phyloP scores from a whole-genome alignment of 1,284 basidiomycete species.

The Marasmius sp. region DNA sequence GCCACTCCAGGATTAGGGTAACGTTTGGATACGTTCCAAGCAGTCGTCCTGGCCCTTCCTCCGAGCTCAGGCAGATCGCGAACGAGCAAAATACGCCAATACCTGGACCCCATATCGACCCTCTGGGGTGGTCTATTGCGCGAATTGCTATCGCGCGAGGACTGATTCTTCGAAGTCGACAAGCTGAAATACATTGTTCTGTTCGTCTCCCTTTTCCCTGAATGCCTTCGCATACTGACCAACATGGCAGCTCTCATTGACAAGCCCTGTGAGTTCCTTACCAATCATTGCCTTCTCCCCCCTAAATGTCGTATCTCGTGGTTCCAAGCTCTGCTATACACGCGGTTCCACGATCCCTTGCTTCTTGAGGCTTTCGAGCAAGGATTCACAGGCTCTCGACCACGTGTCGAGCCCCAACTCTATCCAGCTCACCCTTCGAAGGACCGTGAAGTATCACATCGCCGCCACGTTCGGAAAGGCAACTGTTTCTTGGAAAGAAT shows the following conservation, averaged over 20 bases:
- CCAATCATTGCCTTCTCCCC: not conserved
- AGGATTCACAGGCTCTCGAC: slow-evolving; percentile 40
- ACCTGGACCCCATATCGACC: slow-evolving; percentile 42
- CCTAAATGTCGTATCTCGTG: not conserved
- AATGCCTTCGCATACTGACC: slow-evolving; percentile 1
- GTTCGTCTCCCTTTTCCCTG: slow-evolving; percentile 27
- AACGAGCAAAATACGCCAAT: slow-evolving; percentile 43
- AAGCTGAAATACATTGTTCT: slow-evolving; percentile 41
- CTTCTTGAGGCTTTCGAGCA: slow-evolving; percentile 38
- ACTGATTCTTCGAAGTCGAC: slow-evolving; percentile 36
- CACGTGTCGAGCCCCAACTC: slow-evolving; percentile 40
- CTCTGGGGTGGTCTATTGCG: slow-evolving; percentile 46
- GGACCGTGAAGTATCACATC: slow-evolving; percentile 44
- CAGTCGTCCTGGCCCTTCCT: slow-evolving; percentile 41
- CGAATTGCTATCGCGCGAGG: slow-evolving; percentile 39
- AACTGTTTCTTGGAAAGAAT: slow-evolving; percentile 39
- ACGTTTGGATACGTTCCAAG: slow-evolving; percentile 50
- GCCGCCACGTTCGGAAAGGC: slow-evolving; percentile 29
- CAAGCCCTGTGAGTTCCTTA: slow-evolving; percentile 38
- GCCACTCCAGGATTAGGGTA: slow-evolving; percentile 40
- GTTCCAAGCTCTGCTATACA: slow-evolving; percentile 44
- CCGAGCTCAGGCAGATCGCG: slow-evolving; percentile 45
- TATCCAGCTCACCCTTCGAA: slow-evolving; percentile 40
- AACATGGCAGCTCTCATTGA: slow-evolving; percentile 36
- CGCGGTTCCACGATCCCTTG: slow-evolving; percentile 49